Conservation (phyloP, 768 basidiomycete genomes). For the Termitomyces sp. region DNA sequence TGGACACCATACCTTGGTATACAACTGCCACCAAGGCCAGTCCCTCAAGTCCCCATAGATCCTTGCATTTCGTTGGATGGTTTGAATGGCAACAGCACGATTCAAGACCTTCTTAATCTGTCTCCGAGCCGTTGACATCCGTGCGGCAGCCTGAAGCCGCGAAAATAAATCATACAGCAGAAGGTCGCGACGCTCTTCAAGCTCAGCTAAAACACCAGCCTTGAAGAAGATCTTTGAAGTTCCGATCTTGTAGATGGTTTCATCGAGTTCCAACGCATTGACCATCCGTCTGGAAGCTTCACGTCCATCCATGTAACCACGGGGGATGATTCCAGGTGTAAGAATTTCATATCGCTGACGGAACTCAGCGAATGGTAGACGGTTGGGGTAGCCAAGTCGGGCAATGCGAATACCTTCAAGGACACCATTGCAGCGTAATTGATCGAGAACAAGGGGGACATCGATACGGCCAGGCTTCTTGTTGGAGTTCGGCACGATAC, state of each 20-base stretch:
- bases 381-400: constrained; percentile 93
- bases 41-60: constrained; percentile 86
- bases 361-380: constrained; percentile 96
- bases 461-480: constrained; percentile 92
- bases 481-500: constrained; percentile 90
- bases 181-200: constrained; percentile 88
- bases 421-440: constrained; percentile 97
- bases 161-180: constrained; percentile 89
- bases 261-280: constrained; percentile 81
- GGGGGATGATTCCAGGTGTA: constrained; percentile 88
- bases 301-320: constrained; percentile 96
- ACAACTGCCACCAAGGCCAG: constrained; percentile 99
- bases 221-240: constrained; percentile 99
- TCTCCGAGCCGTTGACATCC: constrained; percentile 81
- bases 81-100: constrained; percentile 83
- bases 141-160: constrained; percentile 76
- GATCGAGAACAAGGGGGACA: constrained; percentile 92
- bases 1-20: constrained; percentile 66
- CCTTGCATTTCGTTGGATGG: constrained; percentile 91
- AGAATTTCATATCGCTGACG: constrained; percentile 95
- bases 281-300: constrained; percentile 93
- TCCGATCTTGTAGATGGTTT: constrained; percentile 81
- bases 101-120: constrained; percentile 95
- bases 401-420: constrained; percentile 98
- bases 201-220: constrained; percentile 91